Percentiles rank a stretch among this genome's conserved stretches.
Conservation (phyloP, 169 alveolate species). For the Hammondia hammondi region DNA sequence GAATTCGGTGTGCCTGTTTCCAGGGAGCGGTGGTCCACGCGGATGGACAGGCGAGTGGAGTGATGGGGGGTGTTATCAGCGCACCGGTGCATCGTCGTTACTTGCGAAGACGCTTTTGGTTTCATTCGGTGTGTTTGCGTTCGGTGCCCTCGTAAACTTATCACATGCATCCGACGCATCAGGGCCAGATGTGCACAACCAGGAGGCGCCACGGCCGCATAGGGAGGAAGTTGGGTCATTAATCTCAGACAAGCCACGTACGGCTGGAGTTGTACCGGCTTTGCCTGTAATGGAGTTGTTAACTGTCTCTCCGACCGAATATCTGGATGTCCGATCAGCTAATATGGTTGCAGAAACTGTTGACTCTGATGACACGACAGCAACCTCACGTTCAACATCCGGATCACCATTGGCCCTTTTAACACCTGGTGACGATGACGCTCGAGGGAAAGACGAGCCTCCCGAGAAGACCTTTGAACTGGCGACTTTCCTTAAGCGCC, state of each 20-base stretch:
- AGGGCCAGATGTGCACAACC: neutral
- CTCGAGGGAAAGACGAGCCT: neutral
- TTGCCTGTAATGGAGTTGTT: neutral
- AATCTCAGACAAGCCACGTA: neutral
- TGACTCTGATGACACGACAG: neutral
- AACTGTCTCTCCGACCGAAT: neutral
- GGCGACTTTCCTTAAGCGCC: neutral
- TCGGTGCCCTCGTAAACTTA: neutral
- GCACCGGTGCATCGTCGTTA: neutral
- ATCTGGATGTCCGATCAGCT: neutral
- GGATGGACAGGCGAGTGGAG: neutral
- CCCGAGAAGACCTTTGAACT: neutral
- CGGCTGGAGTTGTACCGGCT: neutral
- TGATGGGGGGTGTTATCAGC: neutral
- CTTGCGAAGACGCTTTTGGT: neutral
- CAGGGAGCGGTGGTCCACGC: neutral
- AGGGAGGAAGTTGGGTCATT: neutral
- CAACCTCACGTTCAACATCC: neutral
- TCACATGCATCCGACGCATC: neutral
- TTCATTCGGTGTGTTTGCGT: neutral
- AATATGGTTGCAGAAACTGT: neutral
- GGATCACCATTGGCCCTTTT: neutral
- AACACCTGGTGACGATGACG: neutral
- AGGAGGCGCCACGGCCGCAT: neutral
- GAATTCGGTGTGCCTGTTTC: neutral